Evolutionary conservation across 1,139 yeast species (phyloP).

Genomic region (Kazachstania sp.): DNA sequence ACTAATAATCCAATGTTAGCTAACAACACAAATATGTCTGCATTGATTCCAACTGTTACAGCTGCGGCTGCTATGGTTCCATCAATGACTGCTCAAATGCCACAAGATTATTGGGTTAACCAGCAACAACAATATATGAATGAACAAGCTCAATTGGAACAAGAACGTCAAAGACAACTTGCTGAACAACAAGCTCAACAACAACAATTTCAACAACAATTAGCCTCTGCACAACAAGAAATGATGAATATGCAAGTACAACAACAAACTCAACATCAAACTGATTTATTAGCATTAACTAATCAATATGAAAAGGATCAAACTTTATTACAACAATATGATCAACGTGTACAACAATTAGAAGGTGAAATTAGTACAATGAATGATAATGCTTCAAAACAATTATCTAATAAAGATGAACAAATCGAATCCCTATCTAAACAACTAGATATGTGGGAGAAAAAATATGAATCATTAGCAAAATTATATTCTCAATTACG

Average conservation of each 20-base stretch:
- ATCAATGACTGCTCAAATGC: constrained; percentile 11
- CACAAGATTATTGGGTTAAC: constrained; percentile 41
- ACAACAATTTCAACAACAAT: constrained; percentile 65
- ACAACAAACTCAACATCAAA: constrained; percentile 68
- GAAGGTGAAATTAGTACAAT: constrained; percentile 64
- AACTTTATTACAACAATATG: constrained; percentile 76
- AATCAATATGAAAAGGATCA: constrained; percentile 87
- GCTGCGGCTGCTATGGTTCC: constrained; percentile 15
- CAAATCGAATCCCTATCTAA: constrained; percentile 62
- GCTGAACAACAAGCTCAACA: constrained; percentile 59
- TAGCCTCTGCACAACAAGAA: constrained; percentile 40
- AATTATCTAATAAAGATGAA: constrained; percentile 70
- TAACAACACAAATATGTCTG: constrained; percentile 1
- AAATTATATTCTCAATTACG: constrained; percentile 84
- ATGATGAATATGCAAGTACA: constrained; percentile 33
- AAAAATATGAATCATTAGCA: constrained; percentile 83
- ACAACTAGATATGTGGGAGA: constrained; percentile 72
- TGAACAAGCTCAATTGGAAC: constrained; percentile 43
- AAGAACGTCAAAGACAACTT: constrained; percentile 43
- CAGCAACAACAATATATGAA: constrained; percentile 33
- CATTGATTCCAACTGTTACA: constrained; percentile 13
- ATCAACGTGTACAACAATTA: constrained; percentile 71
- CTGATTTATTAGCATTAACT: constrained; percentile 65
- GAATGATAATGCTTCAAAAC: constrained; percentile 62
- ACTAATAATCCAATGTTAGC: constrained; percentile 5